phyloP scores from a whole-genome alignment of 2,329 filamentous ascomycete species.

The Botryotinia convoluta region DNA sequence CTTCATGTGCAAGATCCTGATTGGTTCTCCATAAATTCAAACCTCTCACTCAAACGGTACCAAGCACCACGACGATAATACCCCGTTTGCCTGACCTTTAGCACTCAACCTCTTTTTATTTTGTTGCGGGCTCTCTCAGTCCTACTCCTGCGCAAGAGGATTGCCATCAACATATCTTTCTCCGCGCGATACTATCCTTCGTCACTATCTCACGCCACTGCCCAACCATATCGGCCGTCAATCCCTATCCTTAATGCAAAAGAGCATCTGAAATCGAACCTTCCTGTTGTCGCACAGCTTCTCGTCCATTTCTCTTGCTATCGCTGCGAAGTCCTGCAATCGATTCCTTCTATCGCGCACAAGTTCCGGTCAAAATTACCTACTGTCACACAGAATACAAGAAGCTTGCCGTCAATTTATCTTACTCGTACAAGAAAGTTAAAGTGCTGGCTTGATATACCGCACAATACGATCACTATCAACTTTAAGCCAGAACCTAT shows the following conservation, averaged over 20 bases:
- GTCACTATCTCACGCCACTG: not conserved
- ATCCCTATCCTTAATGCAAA: not conserved
- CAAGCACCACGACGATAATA: not conserved
- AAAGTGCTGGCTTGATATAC: not conserved
- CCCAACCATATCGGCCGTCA: not conserved
- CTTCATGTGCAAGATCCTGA: not conserved
- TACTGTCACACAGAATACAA: not conserved
- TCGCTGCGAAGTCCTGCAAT: not conserved
- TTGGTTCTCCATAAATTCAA: not conserved
- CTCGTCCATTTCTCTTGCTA: not conserved
- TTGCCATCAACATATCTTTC: not conserved
- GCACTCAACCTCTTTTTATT: not conserved
- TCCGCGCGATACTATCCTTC: not conserved
- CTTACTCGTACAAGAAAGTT: not conserved
- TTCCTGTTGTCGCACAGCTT: not conserved
- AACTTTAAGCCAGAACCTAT: not conserved
- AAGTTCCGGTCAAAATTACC: not conserved
- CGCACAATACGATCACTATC: not conserved
- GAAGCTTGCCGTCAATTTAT: not conserved
- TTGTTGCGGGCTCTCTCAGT: not conserved
- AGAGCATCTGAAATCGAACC: not conserved
- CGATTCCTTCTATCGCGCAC: not conserved
- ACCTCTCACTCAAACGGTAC: not conserved
- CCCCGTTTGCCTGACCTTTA: not conserved
- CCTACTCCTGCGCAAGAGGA: not conserved